phyloP scores from a whole-genome alignment of 179 eudicot species.

The Silene vulgaris region DNA sequence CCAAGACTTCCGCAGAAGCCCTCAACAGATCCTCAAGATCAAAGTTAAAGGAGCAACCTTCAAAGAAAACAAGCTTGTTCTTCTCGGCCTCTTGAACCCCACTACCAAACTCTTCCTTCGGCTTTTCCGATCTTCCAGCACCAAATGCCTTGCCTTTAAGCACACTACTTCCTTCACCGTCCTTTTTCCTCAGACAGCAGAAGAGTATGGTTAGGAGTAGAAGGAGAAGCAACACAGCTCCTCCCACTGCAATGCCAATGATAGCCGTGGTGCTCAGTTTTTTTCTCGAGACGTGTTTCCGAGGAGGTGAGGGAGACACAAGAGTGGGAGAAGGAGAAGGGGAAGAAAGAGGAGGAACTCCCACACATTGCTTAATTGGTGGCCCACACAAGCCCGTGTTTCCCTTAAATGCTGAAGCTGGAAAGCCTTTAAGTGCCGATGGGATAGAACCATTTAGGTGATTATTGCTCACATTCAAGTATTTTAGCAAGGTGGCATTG shows the following conservation, averaged over 20 bases:
- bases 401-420: constrained; percentile 61
- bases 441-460: constrained; percentile 78
- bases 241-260: constrained; percentile 59
- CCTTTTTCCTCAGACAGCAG: constrained; percentile 52
- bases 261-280: constrained; percentile 47
- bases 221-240: constrained; percentile 38
- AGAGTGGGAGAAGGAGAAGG: constrained; percentile 9
- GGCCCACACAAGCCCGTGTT: constrained; percentile 59
- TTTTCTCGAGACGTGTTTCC: constrained; percentile 23
- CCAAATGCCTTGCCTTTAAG: constrained; percentile 47
- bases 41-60: constrained; percentile 58
- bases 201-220: constrained; percentile 33
- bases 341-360: constrained; percentile 40
- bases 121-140: constrained; percentile 61
- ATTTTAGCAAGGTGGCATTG: constrained; percentile 33
- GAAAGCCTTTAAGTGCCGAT: constrained; percentile 45
- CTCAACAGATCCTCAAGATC: constrained; percentile 67
- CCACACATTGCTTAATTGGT: constrained; percentile 52
- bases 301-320: constrained; percentile 23
- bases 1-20: constrained; percentile 73
- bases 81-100: constrained; percentile 69
- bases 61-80: constrained; percentile 52
- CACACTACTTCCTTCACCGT: constrained; percentile 31
- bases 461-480: constrained; percentile 61
- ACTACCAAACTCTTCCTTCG: constrained; percentile 63